Conservation (phyloP, 2,329 filamentous ascomycete genomes). For the Anthostomella pinea region DNA sequence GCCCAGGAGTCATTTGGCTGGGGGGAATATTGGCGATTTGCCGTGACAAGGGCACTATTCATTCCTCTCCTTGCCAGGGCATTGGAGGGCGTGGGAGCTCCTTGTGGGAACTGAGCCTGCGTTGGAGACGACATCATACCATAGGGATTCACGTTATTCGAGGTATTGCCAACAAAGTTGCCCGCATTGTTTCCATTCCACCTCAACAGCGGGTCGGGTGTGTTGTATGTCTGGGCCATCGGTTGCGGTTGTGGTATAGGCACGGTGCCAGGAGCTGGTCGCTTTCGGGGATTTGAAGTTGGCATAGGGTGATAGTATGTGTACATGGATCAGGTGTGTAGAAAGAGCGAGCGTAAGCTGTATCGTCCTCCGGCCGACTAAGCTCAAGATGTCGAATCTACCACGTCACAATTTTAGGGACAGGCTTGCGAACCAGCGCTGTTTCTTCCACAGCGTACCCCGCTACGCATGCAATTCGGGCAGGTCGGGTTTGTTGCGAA, state of each 20-base stretch:
- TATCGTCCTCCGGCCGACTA: conserved; percentile 7
- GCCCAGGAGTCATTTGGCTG: conserved; percentile 35
- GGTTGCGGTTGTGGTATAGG: conserved; percentile 35
- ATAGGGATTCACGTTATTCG: conserved; percentile 33
- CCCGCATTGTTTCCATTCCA: conserved; percentile 46
- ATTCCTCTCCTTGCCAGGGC: conserved; percentile 51
- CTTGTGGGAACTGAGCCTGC: conserved; percentile 32
- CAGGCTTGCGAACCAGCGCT: too few relatives aligned
- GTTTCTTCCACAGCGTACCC: too few relatives aligned
- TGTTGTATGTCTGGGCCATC: conserved; percentile 41
- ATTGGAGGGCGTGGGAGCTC: conserved; percentile 40
- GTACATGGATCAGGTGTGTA: conserved; percentile 25
- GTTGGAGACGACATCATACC: conserved; percentile 29
- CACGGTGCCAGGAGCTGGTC: conserved; percentile 31
- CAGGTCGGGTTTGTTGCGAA: too few relatives aligned
- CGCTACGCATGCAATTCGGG: too few relatives aligned
- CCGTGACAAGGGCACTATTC: conserved; percentile 47
- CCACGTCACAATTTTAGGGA: too few relatives aligned
- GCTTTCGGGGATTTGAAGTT: conserved; percentile 34
- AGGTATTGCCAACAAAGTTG: conserved; percentile 31
- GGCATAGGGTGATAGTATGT: conserved; percentile 28
- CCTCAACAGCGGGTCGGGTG: conserved; percentile 50
- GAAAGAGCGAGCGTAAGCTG: conserved; percentile 1
- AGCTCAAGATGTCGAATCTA: conserved; percentile 3
- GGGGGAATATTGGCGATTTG: conserved; percentile 27